Conservation (phyloP, 805 yeast genomes). For the Metschnikowia cerradonensis region DNA sequence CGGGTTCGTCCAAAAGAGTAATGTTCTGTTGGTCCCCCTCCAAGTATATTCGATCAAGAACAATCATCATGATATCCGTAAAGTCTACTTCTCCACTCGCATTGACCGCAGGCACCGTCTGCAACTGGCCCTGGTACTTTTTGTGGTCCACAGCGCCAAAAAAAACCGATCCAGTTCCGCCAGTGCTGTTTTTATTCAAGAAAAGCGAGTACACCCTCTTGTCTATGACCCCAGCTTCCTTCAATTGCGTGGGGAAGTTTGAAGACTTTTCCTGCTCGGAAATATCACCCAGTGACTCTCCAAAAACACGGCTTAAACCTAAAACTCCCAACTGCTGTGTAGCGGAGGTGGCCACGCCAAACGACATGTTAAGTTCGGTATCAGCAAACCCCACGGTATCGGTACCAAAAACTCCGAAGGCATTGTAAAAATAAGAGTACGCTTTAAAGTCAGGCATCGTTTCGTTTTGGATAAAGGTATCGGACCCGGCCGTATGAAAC, state of each 20-base stretch:
- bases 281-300: slow-evolving; percentile 49
- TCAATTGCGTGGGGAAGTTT: slow-evolving; percentile 63
- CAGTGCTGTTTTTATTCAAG: slow-evolving; percentile 38
- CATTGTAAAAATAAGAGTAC: too few relatives aligned
- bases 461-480: too few relatives aligned
- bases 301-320: too few relatives aligned
- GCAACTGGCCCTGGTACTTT: slow-evolving; percentile 24
- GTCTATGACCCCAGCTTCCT: slow-evolving; percentile 51
- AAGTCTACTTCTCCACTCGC: background rate
- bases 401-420: too few relatives aligned
- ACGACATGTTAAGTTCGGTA: too few relatives aligned
- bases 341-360: too few relatives aligned
- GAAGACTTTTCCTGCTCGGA: slow-evolving; percentile 55
- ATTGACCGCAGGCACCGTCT: slow-evolving; percentile 37
- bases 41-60: background rate
- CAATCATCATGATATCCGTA: slow-evolving; percentile 22
- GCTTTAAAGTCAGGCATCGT: too few relatives aligned
- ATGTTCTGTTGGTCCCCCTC: background rate
- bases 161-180: slow-evolving; percentile 18
- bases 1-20: too few relatives aligned
- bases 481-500: too few relatives aligned
- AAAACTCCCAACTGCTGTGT: slow-evolving; percentile 56
- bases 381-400: too few relatives aligned
- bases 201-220: slow-evolving; percentile 59
- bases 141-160: slow-evolving; percentile 30